phyloP scores from a whole-genome alignment of 805 yeast genomes.

The Candida adriatica region DNA sequence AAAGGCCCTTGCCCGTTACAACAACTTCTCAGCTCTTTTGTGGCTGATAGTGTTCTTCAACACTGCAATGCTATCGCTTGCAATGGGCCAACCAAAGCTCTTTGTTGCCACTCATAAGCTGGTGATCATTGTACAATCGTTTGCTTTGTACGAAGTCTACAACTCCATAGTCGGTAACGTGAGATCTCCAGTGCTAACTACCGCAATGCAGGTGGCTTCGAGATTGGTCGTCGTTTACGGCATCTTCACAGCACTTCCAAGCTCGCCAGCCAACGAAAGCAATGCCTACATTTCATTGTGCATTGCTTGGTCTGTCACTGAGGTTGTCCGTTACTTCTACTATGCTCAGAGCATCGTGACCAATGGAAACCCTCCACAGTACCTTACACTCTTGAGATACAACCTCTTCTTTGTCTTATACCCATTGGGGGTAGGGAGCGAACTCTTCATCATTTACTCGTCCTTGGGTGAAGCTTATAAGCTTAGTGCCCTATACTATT shows the following conservation, averaged over 20 bases:
- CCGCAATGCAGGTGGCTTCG: conserved; percentile 82
- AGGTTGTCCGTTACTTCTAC: conserved; percentile 80
- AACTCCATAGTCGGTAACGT: conserved; percentile 79
- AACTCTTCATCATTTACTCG: conserved; percentile 59
- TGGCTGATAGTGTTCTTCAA: conserved; percentile 48
- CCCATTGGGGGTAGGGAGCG: conserved; percentile 90
- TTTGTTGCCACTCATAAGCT: conserved; percentile 52
- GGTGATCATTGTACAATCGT: conserved; percentile 63
- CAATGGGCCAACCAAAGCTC: conserved; percentile 58
- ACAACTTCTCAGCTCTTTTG: conserved; percentile 43
- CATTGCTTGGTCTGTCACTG: conserved; percentile 92
- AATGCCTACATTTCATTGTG: conserved; percentile 63
- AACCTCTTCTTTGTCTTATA: conserved; percentile 76
- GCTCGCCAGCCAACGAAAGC: conserved; percentile 52
- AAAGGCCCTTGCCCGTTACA: conserved; percentile 36
- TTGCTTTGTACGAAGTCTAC: conserved; percentile 74
- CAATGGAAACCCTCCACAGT: conserved; percentile 45
- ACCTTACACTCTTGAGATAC: conserved; percentile 71
- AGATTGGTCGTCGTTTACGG: conserved; percentile 81
- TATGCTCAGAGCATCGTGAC: conserved; percentile 63
- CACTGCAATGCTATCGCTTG: conserved; percentile 32
- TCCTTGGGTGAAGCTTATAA: conserved; percentile 74
- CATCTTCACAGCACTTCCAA: conserved; percentile 67
- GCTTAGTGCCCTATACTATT: too few species aligned
- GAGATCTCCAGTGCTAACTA: conserved; percentile 77